Conservation (phyloP, 2,329 filamentous ascomycete genomes). For the Mycosphaerella sp. region DNA sequence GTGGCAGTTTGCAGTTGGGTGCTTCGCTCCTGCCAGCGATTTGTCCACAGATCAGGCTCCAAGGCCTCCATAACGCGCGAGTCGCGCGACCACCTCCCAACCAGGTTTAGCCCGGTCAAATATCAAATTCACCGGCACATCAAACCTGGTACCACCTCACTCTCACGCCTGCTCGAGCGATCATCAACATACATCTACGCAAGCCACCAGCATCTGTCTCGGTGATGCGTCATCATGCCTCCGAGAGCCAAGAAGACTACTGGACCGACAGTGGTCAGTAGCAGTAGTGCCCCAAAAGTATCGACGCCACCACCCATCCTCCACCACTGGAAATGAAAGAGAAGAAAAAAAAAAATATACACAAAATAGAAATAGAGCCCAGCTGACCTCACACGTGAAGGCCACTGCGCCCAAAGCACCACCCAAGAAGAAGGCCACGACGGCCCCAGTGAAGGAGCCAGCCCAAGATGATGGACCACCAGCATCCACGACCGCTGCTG, state of each 20-base stretch:
- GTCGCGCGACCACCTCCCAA: no score
- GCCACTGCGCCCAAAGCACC: constrained; percentile 17
- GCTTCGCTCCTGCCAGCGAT: no score
- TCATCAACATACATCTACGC: background rate
- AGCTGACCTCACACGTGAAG: constrained; percentile 15
- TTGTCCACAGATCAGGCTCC: no score
- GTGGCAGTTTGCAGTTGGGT: no score
- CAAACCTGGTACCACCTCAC: no score
- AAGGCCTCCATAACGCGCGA: no score
- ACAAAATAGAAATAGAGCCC: background rate
- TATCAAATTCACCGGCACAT: no score
- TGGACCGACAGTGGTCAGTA: constrained; percentile 28
- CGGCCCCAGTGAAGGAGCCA: constrained; percentile 11
- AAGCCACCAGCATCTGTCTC: background rate
- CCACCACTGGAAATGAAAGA: background rate
- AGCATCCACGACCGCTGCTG: background rate
- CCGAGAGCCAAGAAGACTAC: constrained; percentile 28
- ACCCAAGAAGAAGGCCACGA: constrained; percentile 13
- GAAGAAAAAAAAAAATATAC: background rate
- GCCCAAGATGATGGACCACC: background rate
- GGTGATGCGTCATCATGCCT: constrained; percentile 27
- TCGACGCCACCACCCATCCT: constrained; percentile 4
- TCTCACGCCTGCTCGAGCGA: no score
- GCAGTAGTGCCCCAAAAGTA: constrained; percentile 28
- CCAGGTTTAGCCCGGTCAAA: no score